Conservation (phyloP, 257 asterid genomes). For the Cinchona pubescens region DNA sequence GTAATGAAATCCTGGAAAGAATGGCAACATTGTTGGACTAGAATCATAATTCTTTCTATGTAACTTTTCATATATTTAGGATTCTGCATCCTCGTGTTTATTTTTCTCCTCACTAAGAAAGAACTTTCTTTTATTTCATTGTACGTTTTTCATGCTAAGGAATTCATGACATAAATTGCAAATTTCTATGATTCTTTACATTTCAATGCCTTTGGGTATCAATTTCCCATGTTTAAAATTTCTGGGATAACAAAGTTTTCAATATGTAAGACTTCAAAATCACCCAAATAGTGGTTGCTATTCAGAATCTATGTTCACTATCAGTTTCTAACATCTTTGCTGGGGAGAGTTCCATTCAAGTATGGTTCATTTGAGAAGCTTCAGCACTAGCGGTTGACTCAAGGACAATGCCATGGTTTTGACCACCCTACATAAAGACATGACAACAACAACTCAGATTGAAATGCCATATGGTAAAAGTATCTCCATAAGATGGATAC, state of each 20-base stretch:
- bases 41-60: too few relatives aligned
- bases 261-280: not conserved
- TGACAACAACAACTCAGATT: constrained; percentile 23
- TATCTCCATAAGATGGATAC: not conserved
- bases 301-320: not conserved
- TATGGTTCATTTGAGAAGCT: constrained; percentile 36
- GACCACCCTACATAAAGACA: constrained; percentile 48
- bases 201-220: not conserved
- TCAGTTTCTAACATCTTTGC: constrained; percentile 35
- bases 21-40: too few relatives aligned
- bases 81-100: not conserved
- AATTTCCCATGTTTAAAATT: not conserved
- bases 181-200: not conserved
- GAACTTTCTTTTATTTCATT: too few relatives aligned
- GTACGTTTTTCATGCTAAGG: not conserved
- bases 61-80: too few relatives aligned
- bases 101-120: not conserved
- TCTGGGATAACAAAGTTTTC: not conserved
- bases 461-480: constrained; percentile 14
- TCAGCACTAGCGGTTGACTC: constrained; percentile 44
- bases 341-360: constrained; percentile 35
- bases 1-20: too few relatives aligned
- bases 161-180: not conserved
- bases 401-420: constrained; percentile 37
- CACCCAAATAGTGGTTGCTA: not conserved